Evolutionary conservation across 2,329 filamentous ascomycete genomes (phyloP).

Genomic region (Trichoderma endophyticum): DNA sequence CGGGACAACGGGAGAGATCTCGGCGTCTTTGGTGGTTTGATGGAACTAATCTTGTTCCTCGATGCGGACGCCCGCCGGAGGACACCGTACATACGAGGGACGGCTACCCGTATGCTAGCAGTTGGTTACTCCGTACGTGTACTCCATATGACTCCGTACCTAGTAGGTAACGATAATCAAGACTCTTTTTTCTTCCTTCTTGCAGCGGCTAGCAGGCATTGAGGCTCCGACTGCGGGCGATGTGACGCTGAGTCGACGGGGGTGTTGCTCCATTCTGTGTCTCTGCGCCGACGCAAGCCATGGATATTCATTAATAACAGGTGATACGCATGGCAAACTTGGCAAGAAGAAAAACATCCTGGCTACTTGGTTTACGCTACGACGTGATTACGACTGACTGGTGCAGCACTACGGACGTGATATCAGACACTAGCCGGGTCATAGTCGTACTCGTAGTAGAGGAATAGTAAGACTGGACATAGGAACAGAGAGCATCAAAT

Average conservation of each 20-base stretch:
- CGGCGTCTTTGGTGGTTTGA: constrained; percentile 2
- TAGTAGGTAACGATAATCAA: not conserved
- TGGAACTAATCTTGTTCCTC: not conserved
- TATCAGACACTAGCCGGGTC: not conserved
- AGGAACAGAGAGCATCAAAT: not conserved
- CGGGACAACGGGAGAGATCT: not conserved
- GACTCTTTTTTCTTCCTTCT: not conserved
- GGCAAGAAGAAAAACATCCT: not conserved
- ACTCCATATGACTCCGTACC: not conserved
- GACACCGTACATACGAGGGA: not conserved
- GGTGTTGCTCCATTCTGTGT: constrained; percentile 4
- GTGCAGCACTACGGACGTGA: not conserved
- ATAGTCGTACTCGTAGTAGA: not conserved
- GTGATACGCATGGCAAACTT: constrained; percentile 1
- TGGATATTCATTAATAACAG: not conserved
- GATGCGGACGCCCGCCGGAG: not conserved
- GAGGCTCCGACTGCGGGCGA: constrained; percentile 6
- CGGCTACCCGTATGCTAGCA: not conserved
- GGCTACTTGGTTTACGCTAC: not conserved
- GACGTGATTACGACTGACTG: not conserved
- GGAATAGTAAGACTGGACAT: not conserved
- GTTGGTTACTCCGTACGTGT: not conserved
- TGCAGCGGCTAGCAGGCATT: not conserved
- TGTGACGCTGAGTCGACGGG: constrained; percentile 6
- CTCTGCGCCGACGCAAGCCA: constrained; percentile 13